These are phyloP conservation scores for Hyaloscypha hepaticicola DNA, from an alignment of 495 filamentous ascomycete genomes.

Conservation along the genomic window DNA sequence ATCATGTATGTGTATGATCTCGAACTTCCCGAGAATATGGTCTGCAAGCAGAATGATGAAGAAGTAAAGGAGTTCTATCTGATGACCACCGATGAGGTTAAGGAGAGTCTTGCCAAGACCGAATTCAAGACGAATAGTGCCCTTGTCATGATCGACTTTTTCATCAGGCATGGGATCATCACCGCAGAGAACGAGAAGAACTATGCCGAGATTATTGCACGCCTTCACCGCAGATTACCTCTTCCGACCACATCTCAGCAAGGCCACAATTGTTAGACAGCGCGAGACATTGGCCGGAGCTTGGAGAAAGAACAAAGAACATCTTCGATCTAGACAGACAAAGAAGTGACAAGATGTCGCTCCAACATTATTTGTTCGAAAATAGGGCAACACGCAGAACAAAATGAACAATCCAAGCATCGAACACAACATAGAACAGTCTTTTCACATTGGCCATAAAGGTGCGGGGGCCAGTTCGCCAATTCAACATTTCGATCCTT, in stretches of 20 bases:
- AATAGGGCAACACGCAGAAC: not conserved
- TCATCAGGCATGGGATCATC: constrained; percentile 54
- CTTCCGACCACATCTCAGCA: constrained; percentile 13
- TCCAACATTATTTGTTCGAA: not conserved
- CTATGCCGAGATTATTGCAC: constrained; percentile 47
- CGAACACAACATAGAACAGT: not conserved
- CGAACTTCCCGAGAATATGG: constrained; percentile 38
- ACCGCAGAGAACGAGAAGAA: constrained; percentile 48
- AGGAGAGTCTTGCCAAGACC: constrained; percentile 38
- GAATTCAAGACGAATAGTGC: constrained; percentile 57
- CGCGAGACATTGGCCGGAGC: not conserved
- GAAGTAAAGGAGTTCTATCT: constrained; percentile 53
- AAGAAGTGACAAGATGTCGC: not conserved
- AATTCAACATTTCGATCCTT: not conserved
- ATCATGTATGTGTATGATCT: constrained; percentile 53
- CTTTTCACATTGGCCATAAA: not conserved
- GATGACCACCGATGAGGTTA: constrained; percentile 48
- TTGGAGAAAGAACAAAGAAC: not conserved
- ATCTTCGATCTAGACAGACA: not conserved
- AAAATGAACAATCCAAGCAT: constrained; percentile 4
- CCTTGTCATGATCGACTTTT: constrained; percentile 51
- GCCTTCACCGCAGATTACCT: constrained; percentile 42
- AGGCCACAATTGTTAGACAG: not conserved
- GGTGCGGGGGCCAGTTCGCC: not conserved
- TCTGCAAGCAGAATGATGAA: constrained; percentile 46